These are phyloP conservation scores for Aureobasidium musti DNA, from an alignment of 2,329 filamentous ascomycete genomes.

Conservation along the genomic window DNA sequence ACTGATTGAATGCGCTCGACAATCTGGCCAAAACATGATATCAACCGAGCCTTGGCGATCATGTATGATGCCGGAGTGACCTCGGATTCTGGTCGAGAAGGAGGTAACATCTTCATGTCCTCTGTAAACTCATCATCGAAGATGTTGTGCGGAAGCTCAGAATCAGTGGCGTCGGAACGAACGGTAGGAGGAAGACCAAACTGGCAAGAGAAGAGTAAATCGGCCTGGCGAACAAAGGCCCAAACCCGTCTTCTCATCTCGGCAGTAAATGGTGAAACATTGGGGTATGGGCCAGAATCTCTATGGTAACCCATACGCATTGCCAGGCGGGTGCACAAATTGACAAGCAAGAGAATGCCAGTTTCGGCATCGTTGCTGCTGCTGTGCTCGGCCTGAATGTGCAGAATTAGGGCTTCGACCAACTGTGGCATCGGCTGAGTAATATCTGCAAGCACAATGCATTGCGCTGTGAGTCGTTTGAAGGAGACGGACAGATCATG, in stretches of 20 bases:
- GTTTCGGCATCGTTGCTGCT: slow-evolving; percentile 72
- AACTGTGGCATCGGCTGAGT: slow-evolving; percentile 73
- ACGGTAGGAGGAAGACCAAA: slow-evolving; percentile 65
- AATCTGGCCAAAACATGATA: slow-evolving; percentile 69
- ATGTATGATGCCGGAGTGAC: slow-evolving; percentile 77
- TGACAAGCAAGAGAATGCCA: slow-evolving; percentile 62
- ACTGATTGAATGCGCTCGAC: slow-evolving; percentile 65
- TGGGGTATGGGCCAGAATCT: slow-evolving; percentile 72
- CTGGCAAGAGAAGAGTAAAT: slow-evolving; percentile 77
- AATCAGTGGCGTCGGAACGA: slow-evolving; percentile 72
- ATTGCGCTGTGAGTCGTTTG: slow-evolving; percentile 73
- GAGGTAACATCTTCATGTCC: slow-evolving; percentile 66
- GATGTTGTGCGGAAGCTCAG: slow-evolving; percentile 72
- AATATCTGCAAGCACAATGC: slow-evolving; percentile 73
- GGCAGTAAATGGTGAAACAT: slow-evolving; percentile 70
- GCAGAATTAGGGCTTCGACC: slow-evolving; percentile 75
- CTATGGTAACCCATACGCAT: slow-evolving; percentile 78
- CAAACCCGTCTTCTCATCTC: slow-evolving; percentile 67
- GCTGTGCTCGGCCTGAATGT: slow-evolving; percentile 74
- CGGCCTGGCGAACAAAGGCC: slow-evolving; percentile 71
- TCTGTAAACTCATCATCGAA: slow-evolving; percentile 79
- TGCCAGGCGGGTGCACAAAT: slow-evolving; percentile 62
- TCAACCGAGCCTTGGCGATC: slow-evolving; percentile 70
- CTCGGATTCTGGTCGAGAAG: slow-evolving; percentile 66
- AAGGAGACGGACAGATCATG: slow-evolving; percentile 57